Evolutionary conservation across 805 yeast species (phyloP).

Genomic region (Alloascoidea africana): DNA sequence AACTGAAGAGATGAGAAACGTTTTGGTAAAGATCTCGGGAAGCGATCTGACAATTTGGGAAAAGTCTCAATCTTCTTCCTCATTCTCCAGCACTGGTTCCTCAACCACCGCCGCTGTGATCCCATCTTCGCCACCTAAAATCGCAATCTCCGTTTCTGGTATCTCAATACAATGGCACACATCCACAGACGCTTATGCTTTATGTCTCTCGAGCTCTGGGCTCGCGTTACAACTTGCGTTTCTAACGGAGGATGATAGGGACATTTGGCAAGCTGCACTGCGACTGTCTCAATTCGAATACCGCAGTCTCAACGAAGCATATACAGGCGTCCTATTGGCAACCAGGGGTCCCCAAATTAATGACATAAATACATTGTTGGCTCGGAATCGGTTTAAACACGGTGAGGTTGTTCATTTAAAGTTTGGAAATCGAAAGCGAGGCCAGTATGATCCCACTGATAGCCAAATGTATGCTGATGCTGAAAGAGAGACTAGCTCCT

Average conservation of each 20-base stretch:
- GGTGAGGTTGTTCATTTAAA: slow-evolving; percentile 51
- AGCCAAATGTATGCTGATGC: too few species aligned
- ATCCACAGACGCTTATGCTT: slow-evolving; percentile 5
- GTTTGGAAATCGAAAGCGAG: slow-evolving; percentile 43
- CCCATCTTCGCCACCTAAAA: too few species aligned
- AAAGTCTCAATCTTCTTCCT: slow-evolving; percentile 12
- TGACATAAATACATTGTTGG: slow-evolving; percentile 43
- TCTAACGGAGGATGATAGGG: slow-evolving; percentile 7
- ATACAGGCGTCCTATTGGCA: slow-evolving; percentile 48
- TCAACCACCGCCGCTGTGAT: too few species aligned
- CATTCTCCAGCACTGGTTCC: slow-evolving; percentile 28
- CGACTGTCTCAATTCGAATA: slow-evolving; percentile 42
- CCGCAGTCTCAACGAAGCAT: slow-evolving; percentile 41
- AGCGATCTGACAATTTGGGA: slow-evolving; percentile 37
- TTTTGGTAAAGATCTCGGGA: slow-evolving; percentile 25
- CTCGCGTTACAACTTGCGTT: slow-evolving; percentile 11
- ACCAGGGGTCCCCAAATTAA: slow-evolving; percentile 38
- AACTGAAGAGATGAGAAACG: slow-evolving; percentile 11
- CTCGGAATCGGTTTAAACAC: slow-evolving; percentile 28
- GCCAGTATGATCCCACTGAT: too few species aligned
- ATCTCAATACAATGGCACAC: slow-evolving; percentile 23
- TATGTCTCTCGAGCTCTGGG: neutral
- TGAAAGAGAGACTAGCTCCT: slow-evolving; percentile 38
- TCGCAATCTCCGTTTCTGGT: too few species aligned
- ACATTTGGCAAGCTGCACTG: slow-evolving; percentile 31